phyloP scores from a whole-genome alignment of 108 stramenopile genomes.

The Epithemia pelagica region DNA sequence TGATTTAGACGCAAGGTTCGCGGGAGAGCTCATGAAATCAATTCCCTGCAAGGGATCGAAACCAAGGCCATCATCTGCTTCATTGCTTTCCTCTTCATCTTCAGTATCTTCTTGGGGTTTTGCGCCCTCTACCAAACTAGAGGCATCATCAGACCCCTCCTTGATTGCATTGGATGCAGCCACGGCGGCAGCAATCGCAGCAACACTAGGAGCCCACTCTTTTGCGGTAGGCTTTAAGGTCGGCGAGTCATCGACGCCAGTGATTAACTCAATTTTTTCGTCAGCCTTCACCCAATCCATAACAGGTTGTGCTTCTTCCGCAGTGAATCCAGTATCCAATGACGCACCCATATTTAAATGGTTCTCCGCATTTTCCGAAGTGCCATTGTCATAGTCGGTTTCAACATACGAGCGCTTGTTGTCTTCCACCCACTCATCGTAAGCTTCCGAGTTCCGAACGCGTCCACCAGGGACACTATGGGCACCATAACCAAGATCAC shows the following conservation, averaged over 20 bases:
- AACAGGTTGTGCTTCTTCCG: conserved; percentile 27
- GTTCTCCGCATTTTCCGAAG: neutral
- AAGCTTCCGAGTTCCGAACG: conserved; percentile 51
- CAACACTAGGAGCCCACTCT: conserved; percentile 72
- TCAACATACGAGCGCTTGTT: conserved; percentile 3
- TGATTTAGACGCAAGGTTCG: conserved; percentile 21
- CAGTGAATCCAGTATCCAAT: neutral
- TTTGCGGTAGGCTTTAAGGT: conserved; percentile 61
- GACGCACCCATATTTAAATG: neutral
- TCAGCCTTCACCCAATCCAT: conserved; percentile 61
- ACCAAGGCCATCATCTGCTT: conserved; percentile 52
- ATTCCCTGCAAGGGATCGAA: conserved; percentile 68
- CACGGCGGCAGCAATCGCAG: conserved; percentile 29
- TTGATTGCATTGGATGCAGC: neutral
- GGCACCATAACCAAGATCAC: conserved; percentile 76
- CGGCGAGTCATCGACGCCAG: conserved; percentile 52
- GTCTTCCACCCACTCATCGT: conserved; percentile 29
- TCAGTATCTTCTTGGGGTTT: conserved; percentile 17
- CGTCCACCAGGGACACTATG: conserved; percentile 80
- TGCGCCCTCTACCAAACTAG: conserved; percentile 4
- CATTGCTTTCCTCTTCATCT: conserved; percentile 32
- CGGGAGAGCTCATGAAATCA: conserved; percentile 59
- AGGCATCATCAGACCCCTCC: conserved; percentile 3
- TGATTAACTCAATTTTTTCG: conserved; percentile 54
- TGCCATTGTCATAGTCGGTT: neutral